Evolutionary conservation across 169 alveolate species (phyloP), one percentile per base, ranked within the genome.

Genomic region (Plasmodium vivax): DNA sequence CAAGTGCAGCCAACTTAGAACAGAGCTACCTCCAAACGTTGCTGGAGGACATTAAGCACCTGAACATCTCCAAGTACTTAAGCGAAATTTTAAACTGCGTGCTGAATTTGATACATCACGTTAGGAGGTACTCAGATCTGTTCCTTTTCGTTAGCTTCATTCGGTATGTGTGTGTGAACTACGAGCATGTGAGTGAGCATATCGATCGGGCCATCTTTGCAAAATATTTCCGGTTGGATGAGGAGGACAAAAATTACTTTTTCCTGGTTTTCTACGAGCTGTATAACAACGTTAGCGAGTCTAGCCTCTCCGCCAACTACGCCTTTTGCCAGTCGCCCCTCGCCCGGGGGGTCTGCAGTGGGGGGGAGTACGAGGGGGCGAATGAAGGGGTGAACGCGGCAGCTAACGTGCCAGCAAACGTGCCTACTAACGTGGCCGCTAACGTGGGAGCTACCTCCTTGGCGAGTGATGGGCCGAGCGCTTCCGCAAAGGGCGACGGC

Each of bases 231-330:
- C 80, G 82, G 30, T n/a, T 88, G 1, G 91, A 88, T 12, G 94
- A 88, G 82, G 56, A 88, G 41, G 94, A 88, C 41, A 58, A 45
- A 10, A 88, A 88, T 80, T 88, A 79, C 74, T 88, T 88, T 47
- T 88, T 88, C 32, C 80, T 77, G 16, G 73, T 88, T 5, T 88
- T 88, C 23, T 82, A 88, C 47, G 94, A 88, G 62, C 10, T 88
- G 23, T 88, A 88, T 30, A 88, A 88, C 41, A 36, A 81, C 62
- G 43, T 88, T 6, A 32, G 82, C 9, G 90, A 88, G 16, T 14
- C 38, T 16, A 27, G 32, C 38, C 19, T 58, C 7, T 58, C 74
- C 32, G 1, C 12, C 8, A 58, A 58, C 27, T 4, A n/a, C 14
- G 5, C 74, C 0, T 58, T 23, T 23, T 58, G 27, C 27, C 27